Base-by-base conservation (phyloP, 139 green algal species). In the Pedinophyceae sp. region DNA sequence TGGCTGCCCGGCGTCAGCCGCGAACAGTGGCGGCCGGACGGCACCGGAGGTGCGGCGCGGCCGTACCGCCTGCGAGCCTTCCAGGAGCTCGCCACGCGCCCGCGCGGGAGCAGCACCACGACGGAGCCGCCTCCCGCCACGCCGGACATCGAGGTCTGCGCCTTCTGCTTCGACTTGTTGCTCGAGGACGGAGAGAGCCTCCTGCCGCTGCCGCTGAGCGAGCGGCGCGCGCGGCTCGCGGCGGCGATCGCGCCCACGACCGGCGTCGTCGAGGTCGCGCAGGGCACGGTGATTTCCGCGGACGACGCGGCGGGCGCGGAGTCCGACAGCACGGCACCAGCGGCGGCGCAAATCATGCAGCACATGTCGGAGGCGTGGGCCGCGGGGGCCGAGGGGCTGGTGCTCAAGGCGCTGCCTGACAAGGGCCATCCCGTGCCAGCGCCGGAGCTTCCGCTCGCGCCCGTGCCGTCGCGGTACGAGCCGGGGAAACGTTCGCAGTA, bases 141-240 rank as follows among this genome's bases (percentile, higher is more conserved):
- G 38, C 50, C 27, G 29, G 19, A 43, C 29, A 27, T 26, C 13
- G 20, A 68, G 2, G 77, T 95, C 43, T 91, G 82, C 55, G 66
- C 93, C 16, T 95, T 91, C 61, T 72, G 74, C 25, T 95, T 95
- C 63, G 87, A 95, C 67, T 26, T 85, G 34, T 64, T 95, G 40
- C 72, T 59, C 19, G 48, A 72, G n/a, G 66, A 85, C 26, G 82
- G 82, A 3, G 7, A 53, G 23, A 30, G 63, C 30, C 66, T 93
- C 50, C 41, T 88, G 53, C 16, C 39, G 16, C 29, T 50, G 47
- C 64, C 76, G 3, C 64, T 93, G 18, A 48, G 65, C 5, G 53
- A 81, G 64, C 55, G 84, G 2, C 57, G 76, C 2, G 46, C 24
- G 10, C 56, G 57, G 24, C 20, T 77, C 19, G 3, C 16, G 20